These are phyloP conservation scores for Mycena indigotica DNA, from an alignment of 768 basidiomycete species.

Conservation along the genomic window DNA sequence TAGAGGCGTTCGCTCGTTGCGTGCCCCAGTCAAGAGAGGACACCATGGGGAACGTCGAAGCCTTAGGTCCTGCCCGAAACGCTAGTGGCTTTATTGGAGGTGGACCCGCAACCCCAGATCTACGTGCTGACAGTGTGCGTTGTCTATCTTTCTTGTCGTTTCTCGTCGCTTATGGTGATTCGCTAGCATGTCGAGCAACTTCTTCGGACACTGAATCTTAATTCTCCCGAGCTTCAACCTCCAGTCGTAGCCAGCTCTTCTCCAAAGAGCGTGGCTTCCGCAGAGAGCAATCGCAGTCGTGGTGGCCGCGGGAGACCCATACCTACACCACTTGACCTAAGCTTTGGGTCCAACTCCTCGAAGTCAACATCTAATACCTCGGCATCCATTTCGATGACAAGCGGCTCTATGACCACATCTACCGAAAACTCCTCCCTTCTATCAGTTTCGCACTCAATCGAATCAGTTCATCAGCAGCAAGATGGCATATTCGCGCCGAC, in stretches of 20 bases:
- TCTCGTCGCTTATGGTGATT: constrained; percentile 19
- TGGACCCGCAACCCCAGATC: constrained; percentile 13
- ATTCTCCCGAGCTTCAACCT: constrained; percentile 64
- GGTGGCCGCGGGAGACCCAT: constrained; percentile 3
- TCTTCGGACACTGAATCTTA: constrained; percentile 75
- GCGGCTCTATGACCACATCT: neutral
- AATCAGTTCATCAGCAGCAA: constrained; percentile 1
- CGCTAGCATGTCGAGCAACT: constrained; percentile 78
- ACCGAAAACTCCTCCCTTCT: constrained; percentile 9
- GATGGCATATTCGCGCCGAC: constrained; percentile 21
- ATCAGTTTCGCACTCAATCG: neutral
- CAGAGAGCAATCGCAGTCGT: constrained; percentile 31
- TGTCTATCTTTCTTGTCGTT: constrained; percentile 23
- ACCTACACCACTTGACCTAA: constrained; percentile 18
- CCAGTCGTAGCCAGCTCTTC: constrained; percentile 45
- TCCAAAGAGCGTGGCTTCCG: constrained; percentile 48
- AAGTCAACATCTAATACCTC: neutral
- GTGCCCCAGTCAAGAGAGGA: constrained; percentile 58
- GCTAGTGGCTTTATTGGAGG: constrained; percentile 31
- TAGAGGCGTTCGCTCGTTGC: constrained; percentile 59
- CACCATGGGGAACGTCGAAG: constrained; percentile 59
- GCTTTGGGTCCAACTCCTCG: constrained; percentile 13
- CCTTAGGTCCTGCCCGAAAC: constrained; percentile 40
- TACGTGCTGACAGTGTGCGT: constrained; percentile 44
- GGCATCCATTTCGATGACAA: neutral